Conservation (phyloP, 2,329 filamentous ascomycete species). For the Cladosporium sp. region DNA sequence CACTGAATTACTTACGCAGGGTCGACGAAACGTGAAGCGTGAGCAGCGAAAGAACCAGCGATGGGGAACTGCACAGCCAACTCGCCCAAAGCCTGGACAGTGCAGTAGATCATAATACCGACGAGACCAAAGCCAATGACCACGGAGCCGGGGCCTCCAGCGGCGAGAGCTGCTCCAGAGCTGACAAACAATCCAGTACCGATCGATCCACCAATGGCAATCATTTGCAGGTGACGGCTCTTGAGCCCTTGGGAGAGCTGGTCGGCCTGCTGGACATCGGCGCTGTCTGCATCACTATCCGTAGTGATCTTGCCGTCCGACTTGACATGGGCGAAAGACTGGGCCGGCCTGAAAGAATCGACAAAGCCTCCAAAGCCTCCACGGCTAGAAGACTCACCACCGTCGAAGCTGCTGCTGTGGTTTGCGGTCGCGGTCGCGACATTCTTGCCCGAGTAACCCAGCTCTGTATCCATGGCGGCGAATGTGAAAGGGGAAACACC, state of each 20-base stretch:
- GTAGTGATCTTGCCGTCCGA: background rate
- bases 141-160: conserved; percentile 52
- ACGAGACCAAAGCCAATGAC: conserved; percentile 36
- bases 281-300: conserved; percentile 20
- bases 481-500: background rate
- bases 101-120: conserved; percentile 49
- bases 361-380: conserved; percentile 19
- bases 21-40: conserved; percentile 49
- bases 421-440: conserved; percentile 2
- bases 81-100: conserved; percentile 46
- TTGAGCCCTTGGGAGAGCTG: conserved; percentile 38
- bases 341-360: conserved; percentile 17
- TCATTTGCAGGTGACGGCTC: conserved; percentile 38
- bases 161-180: conserved; percentile 51
- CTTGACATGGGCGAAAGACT: conserved; percentile 1
- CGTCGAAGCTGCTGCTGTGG: background rate
- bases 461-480: conserved; percentile 16
- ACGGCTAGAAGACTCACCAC: background rate
- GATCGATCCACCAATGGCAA: conserved; percentile 43
- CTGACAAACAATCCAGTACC: conserved; percentile 59
- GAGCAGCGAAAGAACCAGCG: conserved; percentile 45
- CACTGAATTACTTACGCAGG: conserved; percentile 76
- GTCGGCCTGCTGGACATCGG: conserved; percentile 34
- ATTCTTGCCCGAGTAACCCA: conserved; percentile 18
- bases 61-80: conserved; percentile 45